Evolutionary conservation across 2,329 filamentous ascomycete genomes (phyloP).

Genomic region (Cercospora sesami): DNA sequence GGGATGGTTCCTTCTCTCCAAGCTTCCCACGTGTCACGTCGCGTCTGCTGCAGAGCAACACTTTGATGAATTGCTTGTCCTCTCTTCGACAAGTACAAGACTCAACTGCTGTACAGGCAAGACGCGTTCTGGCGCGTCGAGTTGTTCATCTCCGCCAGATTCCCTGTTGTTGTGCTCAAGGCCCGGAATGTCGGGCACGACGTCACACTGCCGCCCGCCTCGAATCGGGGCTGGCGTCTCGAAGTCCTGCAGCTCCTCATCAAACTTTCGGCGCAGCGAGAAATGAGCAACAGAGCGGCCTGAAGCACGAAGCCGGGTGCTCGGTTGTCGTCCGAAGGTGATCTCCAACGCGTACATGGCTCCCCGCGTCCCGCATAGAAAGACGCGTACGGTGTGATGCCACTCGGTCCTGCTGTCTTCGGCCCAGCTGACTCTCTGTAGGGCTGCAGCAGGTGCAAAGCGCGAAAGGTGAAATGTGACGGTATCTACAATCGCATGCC

Average conservation of each 20-base stretch:
- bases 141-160: neutral
- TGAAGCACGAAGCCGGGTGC: neutral
- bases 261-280: neutral
- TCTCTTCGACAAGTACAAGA: neutral
- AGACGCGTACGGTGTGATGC: constrained; percentile 21
- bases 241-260: neutral
- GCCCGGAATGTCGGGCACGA: neutral
- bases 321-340: neutral
- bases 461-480: constrained; percentile 29
- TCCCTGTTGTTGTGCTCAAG: neutral
- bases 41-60: neutral
- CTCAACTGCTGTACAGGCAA: neutral
- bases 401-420: neutral
- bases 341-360: constrained; percentile 6
- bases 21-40: neutral
- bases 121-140: neutral
- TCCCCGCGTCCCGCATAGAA: constrained; percentile 21
- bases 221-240: neutral
- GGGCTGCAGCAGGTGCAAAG: constrained; percentile 30
- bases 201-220: neutral
- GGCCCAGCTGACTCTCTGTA: neutral
- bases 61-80: neutral
- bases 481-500: neutral
- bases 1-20: neutral
- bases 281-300: neutral